Percentiles rank a stretch among this genome's conserved stretches.
These are phyloP conservation scores for Ophiosphaerella korrae DNA, from an alignment of 2,329 filamentous ascomycete species.

Conservation along the genomic window DNA sequence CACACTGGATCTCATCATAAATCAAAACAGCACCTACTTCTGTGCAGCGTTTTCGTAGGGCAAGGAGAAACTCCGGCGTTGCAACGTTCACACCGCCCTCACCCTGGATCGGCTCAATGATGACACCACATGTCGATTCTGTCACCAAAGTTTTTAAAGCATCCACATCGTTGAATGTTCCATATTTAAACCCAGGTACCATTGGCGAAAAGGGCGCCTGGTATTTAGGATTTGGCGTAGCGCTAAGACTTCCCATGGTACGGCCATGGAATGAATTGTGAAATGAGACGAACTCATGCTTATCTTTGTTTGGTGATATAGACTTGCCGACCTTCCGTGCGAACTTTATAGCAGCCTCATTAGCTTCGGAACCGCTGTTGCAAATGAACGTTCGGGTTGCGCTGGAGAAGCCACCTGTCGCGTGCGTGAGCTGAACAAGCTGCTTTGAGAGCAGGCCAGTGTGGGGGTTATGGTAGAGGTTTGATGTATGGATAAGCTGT, in stretches of 20 bases:
- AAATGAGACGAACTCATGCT: slow-evolving; percentile 89
- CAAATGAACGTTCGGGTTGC: slow-evolving; percentile 85
- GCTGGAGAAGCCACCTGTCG: slow-evolving; percentile 80
- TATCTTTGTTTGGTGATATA: slow-evolving; percentile 70
- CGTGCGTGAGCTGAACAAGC: slow-evolving; percentile 78
- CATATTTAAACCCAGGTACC: slow-evolving; percentile 90
- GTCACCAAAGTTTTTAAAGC: slow-evolving; percentile 76
- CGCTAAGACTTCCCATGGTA: slow-evolving; percentile 93
- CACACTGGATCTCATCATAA: slow-evolving; percentile 97
- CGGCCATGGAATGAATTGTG: slow-evolving; percentile 92
- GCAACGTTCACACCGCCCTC: slow-evolving; percentile 92
- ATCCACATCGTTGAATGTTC: slow-evolving; percentile 80
- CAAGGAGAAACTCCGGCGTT: slow-evolving; percentile 78
- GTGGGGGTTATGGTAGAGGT: slow-evolving; percentile 97
- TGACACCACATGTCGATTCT: slow-evolving; percentile 86
- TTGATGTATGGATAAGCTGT: slow-evolving; percentile 88
- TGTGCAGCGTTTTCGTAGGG: slow-evolving; percentile 82
- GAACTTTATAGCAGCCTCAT: slow-evolving; percentile 97
- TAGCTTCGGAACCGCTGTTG: slow-evolving; percentile 96
- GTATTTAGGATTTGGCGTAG: slow-evolving; percentile 97
- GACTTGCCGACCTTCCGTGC: slow-evolving; percentile 87
- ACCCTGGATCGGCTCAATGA: slow-evolving; percentile 96
- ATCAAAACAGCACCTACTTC: slow-evolving; percentile 88
- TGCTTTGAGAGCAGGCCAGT: slow-evolving; percentile 86
- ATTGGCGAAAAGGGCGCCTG: slow-evolving; percentile 94